Conservation (phyloP, 2,329 filamentous ascomycete genomes). For the Thielaviopsis cerberus region DNA sequence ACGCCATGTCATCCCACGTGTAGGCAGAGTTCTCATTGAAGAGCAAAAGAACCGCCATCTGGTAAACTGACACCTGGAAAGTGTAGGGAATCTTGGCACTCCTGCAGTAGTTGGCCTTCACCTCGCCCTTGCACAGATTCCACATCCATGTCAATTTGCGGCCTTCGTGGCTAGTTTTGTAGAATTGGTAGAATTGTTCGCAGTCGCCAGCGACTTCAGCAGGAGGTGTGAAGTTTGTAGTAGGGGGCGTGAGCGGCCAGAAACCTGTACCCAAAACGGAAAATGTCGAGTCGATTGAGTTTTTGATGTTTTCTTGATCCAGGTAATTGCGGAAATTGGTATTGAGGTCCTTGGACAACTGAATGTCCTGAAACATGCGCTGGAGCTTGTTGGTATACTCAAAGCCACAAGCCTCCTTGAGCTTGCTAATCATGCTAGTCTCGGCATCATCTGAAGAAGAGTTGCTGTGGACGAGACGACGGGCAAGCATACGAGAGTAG, state of each 20-base stretch:
- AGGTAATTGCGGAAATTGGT: slow-evolving; percentile 65
- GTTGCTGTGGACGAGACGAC: slow-evolving; percentile 82
- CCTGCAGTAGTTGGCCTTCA: slow-evolving; percentile 86
- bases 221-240: slow-evolving; percentile 75
- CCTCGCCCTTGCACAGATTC: slow-evolving; percentile 94
- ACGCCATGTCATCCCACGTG: slow-evolving; percentile 72
- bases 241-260: slow-evolving; percentile 80
- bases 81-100: slow-evolving; percentile 79
- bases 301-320: slow-evolving; percentile 35
- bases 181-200: slow-evolving; percentile 77
- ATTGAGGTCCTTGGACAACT: slow-evolving; percentile 96
- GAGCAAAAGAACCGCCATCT: slow-evolving; percentile 86
- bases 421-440: slow-evolving; percentile 97
- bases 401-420: slow-evolving; percentile 96
- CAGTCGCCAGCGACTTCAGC: slow-evolving; percentile 70
- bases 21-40: slow-evolving; percentile 85
- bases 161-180: slow-evolving; percentile 90
- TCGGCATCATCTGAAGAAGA: slow-evolving; percentile 95
- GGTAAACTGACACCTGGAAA: slow-evolving; percentile 92
- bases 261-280: slow-evolving; percentile 90
- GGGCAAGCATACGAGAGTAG: slow-evolving; percentile 90
- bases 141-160: slow-evolving; percentile 95
- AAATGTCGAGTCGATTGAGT: slow-evolving; percentile 65
- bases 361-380: slow-evolving; percentile 99
- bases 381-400: slow-evolving; percentile 99